Evolutionary conservation across 1,139 yeast genomes (phyloP), one percentile per base, ranked within the genome.

Genomic region (Candida labiduridarum): DNA sequence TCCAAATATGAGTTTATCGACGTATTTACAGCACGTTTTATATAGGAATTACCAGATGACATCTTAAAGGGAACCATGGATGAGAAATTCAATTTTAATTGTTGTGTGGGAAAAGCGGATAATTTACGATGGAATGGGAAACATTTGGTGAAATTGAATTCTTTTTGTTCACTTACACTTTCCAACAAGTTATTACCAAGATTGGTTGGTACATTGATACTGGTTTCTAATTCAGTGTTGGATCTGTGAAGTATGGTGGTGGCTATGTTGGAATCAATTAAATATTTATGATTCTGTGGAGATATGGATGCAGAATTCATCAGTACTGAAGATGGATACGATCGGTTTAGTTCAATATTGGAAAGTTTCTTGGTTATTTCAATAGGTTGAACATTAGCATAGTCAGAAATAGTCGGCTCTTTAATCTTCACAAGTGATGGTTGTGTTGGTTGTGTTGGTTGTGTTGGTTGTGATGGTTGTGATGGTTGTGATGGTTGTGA

Each of bases 71-170:
- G 61, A 16, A 60, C 57, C 6, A 62, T 53, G 1, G 68, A 75
- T 11, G 50, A 38, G 59, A 64, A 72, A 67, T 69, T 71, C 48
- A 83, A 70, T 51, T 74, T 77, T 34, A 78, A 64, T 29, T 83
- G 82, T 57, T 85, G 92, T 0, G 94, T 85, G 19, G 80, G 78
- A 63, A 79, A 85, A 36, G 85, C 83, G 39, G 80, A 76, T 47
- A 84, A 75, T 60, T 86, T 85, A 50, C 96, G 74, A 64, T 87
- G 89, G 51, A 84, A 81, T 1, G 97, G 97, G 68, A 89, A 91
- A 59, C 95, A 89, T 59, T 85, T 86, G 15, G 85, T 83, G 66
- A 85, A 89, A 51, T 84, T 77, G 56, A 80, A 75, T 63, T 89
- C 96, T 53, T 80, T 79, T 44, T 71, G 71, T 56, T 78, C 79